Evolutionary conservation across 2,329 filamentous ascomycete species (phyloP).

Genomic region (Dactylellina cionopaga): DNA sequence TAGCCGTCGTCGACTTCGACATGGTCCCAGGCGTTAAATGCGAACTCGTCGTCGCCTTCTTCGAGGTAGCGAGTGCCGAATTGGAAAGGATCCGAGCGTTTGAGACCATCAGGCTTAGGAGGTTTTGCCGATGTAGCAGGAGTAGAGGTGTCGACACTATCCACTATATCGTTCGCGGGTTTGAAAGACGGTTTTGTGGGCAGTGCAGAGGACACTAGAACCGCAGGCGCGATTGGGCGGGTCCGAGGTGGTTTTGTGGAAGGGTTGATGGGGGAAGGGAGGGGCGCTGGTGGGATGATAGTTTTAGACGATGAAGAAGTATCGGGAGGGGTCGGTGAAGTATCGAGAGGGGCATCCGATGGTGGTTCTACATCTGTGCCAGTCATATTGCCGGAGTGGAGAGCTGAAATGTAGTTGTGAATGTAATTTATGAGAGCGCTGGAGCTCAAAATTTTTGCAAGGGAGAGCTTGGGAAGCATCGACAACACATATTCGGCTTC

Average conservation of each 20-base stretch:
- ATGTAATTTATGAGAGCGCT: too few species aligned
- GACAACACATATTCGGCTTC: constrained; percentile 14
- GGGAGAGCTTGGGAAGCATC: neutral
- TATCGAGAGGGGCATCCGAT: too few species aligned
- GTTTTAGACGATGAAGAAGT: neutral
- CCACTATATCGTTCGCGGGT: neutral
- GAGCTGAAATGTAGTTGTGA: neutral
- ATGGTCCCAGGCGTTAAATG: constrained; percentile 99
- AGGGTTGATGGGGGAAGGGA: constrained; percentile 33
- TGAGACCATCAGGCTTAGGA: constrained; percentile 65
- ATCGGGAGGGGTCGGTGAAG: neutral
- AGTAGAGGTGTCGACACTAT: neutral
- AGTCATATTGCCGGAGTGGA: constrained; percentile 6
- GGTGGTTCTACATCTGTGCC: constrained; percentile 9
- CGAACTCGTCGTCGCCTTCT: constrained; percentile 87
- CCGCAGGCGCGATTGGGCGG: constrained; percentile 37
- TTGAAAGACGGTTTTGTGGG: constrained; percentile 41
- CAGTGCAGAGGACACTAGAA: constrained; percentile 32
- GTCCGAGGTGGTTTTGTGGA: constrained; percentile 43
- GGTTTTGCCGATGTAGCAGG: constrained; percentile 1
- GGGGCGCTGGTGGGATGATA: constrained; percentile 25
- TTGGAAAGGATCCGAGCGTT: constrained; percentile 90
- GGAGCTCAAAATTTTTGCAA: constrained; percentile 16
- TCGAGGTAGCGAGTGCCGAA: constrained; percentile 80
- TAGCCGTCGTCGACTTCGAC: constrained; percentile 92